These are phyloP conservation scores for Wickerhamiella brachini DNA, from an alignment of 805 yeast species.

Conservation along the genomic window DNA sequence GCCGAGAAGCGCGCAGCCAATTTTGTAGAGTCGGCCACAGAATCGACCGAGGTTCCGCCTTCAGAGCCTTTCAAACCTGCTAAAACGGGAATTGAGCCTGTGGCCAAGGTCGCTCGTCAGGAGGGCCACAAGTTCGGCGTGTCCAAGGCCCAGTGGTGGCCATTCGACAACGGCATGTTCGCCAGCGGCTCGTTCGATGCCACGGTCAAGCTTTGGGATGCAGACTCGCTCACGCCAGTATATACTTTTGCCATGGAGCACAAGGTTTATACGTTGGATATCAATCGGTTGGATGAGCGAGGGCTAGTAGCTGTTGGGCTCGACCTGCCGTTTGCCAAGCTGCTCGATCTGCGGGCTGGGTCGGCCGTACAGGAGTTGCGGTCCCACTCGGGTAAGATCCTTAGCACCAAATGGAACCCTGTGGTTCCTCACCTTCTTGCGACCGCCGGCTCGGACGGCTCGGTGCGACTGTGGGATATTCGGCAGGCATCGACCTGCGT, in stretches of 20 bases:
- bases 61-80: conserved; percentile 5
- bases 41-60: conserved; percentile 9
- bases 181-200: conserved; percentile 70
- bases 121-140: conserved; percentile 57
- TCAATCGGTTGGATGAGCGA: conserved; percentile 33
- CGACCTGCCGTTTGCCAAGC: conserved; percentile 53
- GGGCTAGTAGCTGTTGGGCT: conserved; percentile 50
- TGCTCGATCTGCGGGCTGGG: conserved; percentile 61
- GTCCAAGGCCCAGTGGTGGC: conserved; percentile 77
- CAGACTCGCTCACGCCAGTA: conserved; percentile 48
- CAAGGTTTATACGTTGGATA: conserved; percentile 54
- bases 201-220: conserved; percentile 69
- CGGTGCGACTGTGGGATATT: conserved; percentile 74
- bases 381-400: conserved; percentile 43
- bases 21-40: conserved; percentile 2
- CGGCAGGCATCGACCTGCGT: conserved; percentile 53
- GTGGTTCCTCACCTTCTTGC: conserved; percentile 45
- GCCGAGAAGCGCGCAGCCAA: conserved; percentile 5
- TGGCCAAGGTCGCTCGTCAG: conserved; percentile 14
- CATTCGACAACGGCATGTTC: conserved; percentile 74
- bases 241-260: conserved; percentile 50
- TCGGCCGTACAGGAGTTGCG: conserved; percentile 58
- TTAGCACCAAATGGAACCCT: conserved; percentile 67
- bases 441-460: conserved; percentile 73
- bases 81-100: conserved; percentile 2